These are phyloP conservation scores for Epichloe aotearoae DNA, from an alignment of 2,329 filamentous ascomycete genomes.

Conservation along the genomic window DNA sequence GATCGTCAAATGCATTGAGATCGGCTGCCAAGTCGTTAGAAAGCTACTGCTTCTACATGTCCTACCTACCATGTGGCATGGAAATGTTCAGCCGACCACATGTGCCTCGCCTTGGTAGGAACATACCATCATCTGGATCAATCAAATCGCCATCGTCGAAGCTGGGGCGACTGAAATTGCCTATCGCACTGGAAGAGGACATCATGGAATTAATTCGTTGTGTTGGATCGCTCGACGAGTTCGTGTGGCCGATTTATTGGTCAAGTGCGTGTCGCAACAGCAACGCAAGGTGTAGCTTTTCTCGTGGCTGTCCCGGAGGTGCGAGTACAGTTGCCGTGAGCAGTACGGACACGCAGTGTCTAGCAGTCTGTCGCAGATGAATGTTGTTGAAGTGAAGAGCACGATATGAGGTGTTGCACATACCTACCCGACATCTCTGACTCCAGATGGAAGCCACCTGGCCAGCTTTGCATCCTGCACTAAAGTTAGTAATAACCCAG, in stretches of 20 bases:
- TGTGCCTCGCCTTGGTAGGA: background rate
- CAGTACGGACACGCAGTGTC: background rate
- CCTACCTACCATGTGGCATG: too few species aligned
- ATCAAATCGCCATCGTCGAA: constrained; percentile 59
- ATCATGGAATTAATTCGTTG: constrained; percentile 17
- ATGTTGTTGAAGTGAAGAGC: too few species aligned
- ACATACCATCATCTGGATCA: constrained; percentile 63
- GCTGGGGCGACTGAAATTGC: constrained; percentile 48
- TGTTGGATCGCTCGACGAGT: background rate
- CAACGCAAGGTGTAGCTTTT: too few species aligned
- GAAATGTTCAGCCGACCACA: background rate
- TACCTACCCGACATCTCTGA: background rate
- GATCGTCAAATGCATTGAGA: constrained; percentile 87
- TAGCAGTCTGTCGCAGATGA: background rate
- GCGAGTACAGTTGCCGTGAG: background rate
- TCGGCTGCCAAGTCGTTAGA: constrained; percentile 41
- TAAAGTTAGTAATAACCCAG: background rate
- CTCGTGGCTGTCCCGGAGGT: background rate
- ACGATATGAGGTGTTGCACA: too few species aligned
- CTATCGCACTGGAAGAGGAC: constrained; percentile 33
- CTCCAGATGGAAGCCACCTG: background rate
- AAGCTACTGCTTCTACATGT: background rate
- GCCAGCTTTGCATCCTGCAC: background rate
- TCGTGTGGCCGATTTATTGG: background rate
- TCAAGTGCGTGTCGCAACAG: background rate